Percentiles rank a stretch among this genome's conserved stretches.
These are phyloP conservation scores for Ilyonectria destructans DNA, from an alignment of 2,329 filamentous ascomycete species.

Conservation along the genomic window DNA sequence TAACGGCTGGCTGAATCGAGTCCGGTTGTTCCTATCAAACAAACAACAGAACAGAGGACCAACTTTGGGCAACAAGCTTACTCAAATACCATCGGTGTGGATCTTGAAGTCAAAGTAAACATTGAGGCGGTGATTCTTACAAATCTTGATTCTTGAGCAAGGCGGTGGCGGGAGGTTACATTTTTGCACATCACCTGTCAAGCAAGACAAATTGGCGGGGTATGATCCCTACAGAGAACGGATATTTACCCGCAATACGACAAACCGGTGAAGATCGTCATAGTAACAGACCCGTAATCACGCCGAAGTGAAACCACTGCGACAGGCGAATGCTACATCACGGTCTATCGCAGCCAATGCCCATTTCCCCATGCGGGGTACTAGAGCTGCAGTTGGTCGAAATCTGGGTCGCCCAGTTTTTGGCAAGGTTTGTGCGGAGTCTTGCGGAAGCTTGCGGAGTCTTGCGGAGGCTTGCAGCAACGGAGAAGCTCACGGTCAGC, in stretches of 20 bases:
- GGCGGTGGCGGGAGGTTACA: not conserved
- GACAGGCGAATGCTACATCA: not conserved
- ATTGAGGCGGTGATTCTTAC: not conserved
- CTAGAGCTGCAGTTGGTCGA: not conserved
- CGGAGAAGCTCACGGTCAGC: too few relatives aligned
- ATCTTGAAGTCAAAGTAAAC: not conserved
- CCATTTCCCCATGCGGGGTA: not conserved
- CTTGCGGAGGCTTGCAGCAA: not conserved
- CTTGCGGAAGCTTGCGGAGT: not conserved
- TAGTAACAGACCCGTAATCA: not conserved
- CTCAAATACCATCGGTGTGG: not conserved
- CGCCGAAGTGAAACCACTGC: not conserved
- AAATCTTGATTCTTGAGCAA: not conserved
- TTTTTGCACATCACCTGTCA: not conserved
- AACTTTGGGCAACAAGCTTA: not conserved
- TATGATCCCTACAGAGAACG: not conserved
- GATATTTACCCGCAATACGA: not conserved
- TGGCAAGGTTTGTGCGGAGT: not conserved
- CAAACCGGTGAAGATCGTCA: not conserved
- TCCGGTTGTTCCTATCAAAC: too few relatives aligned
- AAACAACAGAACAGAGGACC: too few relatives aligned
- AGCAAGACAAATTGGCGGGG: not conserved
- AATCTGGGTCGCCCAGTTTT: not conserved
- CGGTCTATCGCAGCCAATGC: not conserved
- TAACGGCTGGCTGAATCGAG: not conserved